Conservation (phyloP, 805 yeast genomes). For the Hanseniaspora singularis region DNA sequence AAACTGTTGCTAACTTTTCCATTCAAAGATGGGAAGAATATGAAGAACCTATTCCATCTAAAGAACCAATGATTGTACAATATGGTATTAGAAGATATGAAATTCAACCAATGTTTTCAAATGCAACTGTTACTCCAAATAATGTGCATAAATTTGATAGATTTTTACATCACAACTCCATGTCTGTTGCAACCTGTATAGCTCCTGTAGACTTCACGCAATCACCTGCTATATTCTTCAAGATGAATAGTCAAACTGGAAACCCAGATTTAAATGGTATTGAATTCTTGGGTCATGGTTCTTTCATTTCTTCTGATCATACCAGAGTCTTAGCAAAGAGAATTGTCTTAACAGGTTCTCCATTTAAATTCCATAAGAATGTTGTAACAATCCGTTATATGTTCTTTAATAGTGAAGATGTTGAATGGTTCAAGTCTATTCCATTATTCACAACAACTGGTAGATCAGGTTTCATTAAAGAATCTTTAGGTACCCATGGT, state of each 20-base stretch:
- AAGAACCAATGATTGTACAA: slow-evolving; percentile 70
- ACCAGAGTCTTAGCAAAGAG: slow-evolving; percentile 78
- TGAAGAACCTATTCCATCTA: slow-evolving; percentile 74
- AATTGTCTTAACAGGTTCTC: slow-evolving; percentile 82
- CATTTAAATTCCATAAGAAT: slow-evolving; percentile 85
- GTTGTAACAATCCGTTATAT: slow-evolving; percentile 89
- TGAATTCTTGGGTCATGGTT: slow-evolving; percentile 78
- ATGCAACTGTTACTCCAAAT: slow-evolving; percentile 62
- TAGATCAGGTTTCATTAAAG: slow-evolving; percentile 87
- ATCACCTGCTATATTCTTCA: slow-evolving; percentile 77
- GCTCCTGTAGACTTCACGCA: slow-evolving; percentile 78
- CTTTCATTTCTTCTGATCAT: slow-evolving; percentile 76
- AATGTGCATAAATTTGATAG: slow-evolving; percentile 79
- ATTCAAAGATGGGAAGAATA: slow-evolving; percentile 83
- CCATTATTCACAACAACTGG: slow-evolving; percentile 90
- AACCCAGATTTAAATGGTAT: slow-evolving; percentile 36
- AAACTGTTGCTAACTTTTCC: slow-evolving; percentile 69
- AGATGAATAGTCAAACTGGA: slow-evolving; percentile 24
- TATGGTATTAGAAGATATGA: slow-evolving; percentile 85
- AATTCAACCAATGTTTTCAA: slow-evolving; percentile 73
- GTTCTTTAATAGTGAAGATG: slow-evolving; percentile 89
- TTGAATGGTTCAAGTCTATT: slow-evolving; percentile 76
- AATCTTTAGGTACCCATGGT: slow-evolving; percentile 95
- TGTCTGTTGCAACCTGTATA: slow-evolving; percentile 71
- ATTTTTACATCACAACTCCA: slow-evolving; percentile 65